Conservation (phyloP, 2,329 filamentous ascomycete genomes). For the Daldinia eschscholtzii region DNA sequence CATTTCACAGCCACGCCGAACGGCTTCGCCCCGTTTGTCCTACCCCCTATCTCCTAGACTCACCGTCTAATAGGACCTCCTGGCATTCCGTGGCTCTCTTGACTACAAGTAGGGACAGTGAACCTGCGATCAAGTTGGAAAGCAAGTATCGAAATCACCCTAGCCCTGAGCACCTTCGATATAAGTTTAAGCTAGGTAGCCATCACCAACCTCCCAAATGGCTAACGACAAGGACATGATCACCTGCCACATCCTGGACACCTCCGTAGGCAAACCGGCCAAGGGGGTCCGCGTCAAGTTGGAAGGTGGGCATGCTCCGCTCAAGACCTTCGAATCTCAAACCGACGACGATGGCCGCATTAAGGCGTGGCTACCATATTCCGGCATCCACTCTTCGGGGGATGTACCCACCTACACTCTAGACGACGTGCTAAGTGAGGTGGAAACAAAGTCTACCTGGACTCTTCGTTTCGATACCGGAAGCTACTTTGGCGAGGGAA, state of each 20-base stretch:
- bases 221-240: constrained; percentile 71
- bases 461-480: constrained; percentile 80
- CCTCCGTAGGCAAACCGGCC: constrained; percentile 77
- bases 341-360: constrained; percentile 85
- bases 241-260: constrained; percentile 90
- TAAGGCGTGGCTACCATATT: constrained; percentile 74
- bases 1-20: constrained; percentile 32
- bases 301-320: constrained; percentile 56
- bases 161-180: constrained; percentile 13
- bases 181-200: background rate
- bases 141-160: constrained; percentile 6
- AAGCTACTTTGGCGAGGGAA: constrained; percentile 74
- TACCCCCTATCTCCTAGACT: constrained; percentile 31
- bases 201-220: constrained; percentile 42
- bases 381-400: constrained; percentile 62
- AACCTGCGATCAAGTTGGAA: constrained; percentile 12
- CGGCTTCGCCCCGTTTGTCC: constrained; percentile 43
- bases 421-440: constrained; percentile 65
- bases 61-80: constrained; percentile 24
- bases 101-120: constrained; percentile 38
- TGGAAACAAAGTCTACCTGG: constrained; percentile 67
- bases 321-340: constrained; percentile 70
- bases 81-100: constrained; percentile 15
- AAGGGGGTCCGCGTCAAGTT: constrained; percentile 75
- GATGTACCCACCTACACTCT: constrained; percentile 71